Percentiles rank a stretch among this genome's conserved stretches.
phyloP scores from a whole-genome alignment of 768 basidiomycete species.

The Lactarius sp. region DNA sequence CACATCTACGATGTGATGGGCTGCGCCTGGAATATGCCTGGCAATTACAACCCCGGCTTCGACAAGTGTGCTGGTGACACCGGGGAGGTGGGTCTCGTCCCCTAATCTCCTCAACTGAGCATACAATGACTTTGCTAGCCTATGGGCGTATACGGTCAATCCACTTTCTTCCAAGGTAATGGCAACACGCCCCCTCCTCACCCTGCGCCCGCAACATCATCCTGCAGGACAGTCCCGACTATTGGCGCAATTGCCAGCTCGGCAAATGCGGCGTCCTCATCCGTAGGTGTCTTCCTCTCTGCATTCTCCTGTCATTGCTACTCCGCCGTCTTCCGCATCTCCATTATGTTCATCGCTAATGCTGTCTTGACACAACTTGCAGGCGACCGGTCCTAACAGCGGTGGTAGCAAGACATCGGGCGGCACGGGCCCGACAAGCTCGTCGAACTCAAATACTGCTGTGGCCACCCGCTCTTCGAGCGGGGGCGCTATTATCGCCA shows the following conservation, averaged over 20 bases:
- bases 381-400: background rate
- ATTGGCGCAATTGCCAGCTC: constrained; percentile 41
- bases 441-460: constrained; percentile 4
- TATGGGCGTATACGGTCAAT: constrained; percentile 64
- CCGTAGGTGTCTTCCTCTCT: constrained; percentile 1
- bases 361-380: background rate
- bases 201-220: constrained; percentile 52
- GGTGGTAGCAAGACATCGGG: background rate
- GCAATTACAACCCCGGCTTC: constrained; percentile 39
- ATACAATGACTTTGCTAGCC: constrained; percentile 35
- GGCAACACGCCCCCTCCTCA: constrained; percentile 51
- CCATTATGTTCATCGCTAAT: background rate
- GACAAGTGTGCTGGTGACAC: constrained; percentile 47
- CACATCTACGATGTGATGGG: constrained; percentile 56
- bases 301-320: background rate
- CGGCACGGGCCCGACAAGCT: background rate
- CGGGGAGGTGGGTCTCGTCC: constrained; percentile 37
- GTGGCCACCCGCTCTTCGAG: background rate
- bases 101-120: constrained; percentile 1
- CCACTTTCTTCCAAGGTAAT: constrained; percentile 63
- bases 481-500: background rate
- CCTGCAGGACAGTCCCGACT: constrained; percentile 49
- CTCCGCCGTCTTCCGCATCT: background rate
- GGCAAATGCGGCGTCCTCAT: constrained; percentile 6
- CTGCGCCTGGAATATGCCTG: constrained; percentile 61